phyloP scores from a whole-genome alignment of 1,284 basidiomycete genomes.

The Coniferiporia weirii region DNA sequence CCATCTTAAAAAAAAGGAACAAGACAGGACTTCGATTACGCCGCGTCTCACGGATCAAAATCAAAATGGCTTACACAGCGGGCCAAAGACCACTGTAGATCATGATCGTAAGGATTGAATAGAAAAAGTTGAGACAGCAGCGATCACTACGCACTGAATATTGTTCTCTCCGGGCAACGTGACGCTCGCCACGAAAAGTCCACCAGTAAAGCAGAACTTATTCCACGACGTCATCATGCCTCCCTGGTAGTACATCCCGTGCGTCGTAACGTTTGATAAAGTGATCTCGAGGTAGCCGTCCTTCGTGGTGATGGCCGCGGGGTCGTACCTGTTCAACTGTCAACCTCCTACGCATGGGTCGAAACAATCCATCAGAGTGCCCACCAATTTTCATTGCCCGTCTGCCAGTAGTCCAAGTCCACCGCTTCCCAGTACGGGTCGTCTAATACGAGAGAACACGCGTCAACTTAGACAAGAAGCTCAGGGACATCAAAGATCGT shows the following conservation, averaged over 20 bases:
- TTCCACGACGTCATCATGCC: conserved; percentile 78
- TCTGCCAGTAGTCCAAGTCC: conserved; percentile 45
- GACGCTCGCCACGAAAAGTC: conserved; percentile 65
- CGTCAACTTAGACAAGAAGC: conserved; percentile 36
- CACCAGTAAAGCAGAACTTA: conserved; percentile 93
- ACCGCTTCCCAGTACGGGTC: conserved; percentile 68
- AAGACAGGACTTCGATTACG: conserved; percentile 43
- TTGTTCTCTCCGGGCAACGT: conserved; percentile 74
- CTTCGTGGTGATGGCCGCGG: conserved; percentile 72
- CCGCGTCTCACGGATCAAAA: conserved; percentile 49
- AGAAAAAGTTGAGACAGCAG: conserved; percentile 8
- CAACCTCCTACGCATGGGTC: conserved; percentile 23
- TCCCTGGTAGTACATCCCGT: conserved; percentile 73
- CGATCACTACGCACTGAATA: conserved; percentile 22
- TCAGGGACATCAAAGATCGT: conserved; percentile 27
- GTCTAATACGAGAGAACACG: conserved; percentile 40
- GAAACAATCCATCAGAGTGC: conserved; percentile 24
- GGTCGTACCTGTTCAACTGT: conserved; percentile 47
- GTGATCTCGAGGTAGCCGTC: conserved; percentile 80
- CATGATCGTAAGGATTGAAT: conserved; percentile 34
- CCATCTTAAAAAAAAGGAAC: conserved; percentile 28
- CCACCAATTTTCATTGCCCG: conserved; percentile 62
- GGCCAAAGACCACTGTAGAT: conserved; percentile 53
- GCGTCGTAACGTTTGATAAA: conserved; percentile 55
- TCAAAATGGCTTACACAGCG: conserved; percentile 17